Conservation (phyloP, 257 asterid species). For the Asclepias syriaca region DNA sequence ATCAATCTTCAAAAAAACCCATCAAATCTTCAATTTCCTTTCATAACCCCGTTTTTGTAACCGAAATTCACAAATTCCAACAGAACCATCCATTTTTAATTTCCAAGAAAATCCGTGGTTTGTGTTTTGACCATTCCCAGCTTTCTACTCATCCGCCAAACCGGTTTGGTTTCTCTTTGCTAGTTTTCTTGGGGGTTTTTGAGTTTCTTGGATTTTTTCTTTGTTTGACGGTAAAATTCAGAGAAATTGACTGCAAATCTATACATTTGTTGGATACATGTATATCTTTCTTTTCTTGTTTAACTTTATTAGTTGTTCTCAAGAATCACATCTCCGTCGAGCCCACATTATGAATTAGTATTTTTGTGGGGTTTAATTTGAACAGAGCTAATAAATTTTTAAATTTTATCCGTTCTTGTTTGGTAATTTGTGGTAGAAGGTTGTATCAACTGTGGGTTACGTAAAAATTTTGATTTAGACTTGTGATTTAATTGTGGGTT, state of each 20-base stretch:
- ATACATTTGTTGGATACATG: background rate
- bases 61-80: background rate
- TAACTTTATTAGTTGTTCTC: background rate
- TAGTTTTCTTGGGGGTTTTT: background rate
- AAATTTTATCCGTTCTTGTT: background rate
- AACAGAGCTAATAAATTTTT: background rate
- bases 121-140: background rate
- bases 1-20: background rate
- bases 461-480: background rate
- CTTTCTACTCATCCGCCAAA: background rate
- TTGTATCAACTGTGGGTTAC: background rate
- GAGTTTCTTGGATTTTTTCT: background rate
- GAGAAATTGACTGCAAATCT: background rate
- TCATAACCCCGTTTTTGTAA: background rate
- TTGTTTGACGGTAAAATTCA: constrained; percentile 1
- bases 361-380: background rate
- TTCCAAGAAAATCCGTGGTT: background rate
- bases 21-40: background rate
- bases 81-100: background rate
- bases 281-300: background rate
- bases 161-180: constrained; percentile 1
- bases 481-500: background rate
- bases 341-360: constrained; percentile 5
- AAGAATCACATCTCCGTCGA: background rate
- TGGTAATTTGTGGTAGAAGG: background rate